Evolutionary conservation across 148 eudicot genomes (phyloP), one percentile per base, ranked within the genome.

Genomic region (Arbutus unedo): DNA sequence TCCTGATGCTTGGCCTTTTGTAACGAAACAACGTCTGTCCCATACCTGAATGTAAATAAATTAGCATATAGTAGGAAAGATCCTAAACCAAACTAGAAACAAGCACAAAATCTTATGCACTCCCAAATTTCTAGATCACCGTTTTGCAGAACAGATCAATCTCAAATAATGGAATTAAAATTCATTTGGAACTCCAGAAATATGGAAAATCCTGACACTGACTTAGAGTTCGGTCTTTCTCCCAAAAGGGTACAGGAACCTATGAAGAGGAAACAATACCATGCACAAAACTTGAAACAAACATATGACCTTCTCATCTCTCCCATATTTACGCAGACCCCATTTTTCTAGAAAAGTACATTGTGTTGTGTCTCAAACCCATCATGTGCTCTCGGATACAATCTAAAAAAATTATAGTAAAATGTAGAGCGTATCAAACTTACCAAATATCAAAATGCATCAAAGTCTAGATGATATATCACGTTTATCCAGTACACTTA

Each of bases 11-110:
- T 89, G 84, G 23, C 90, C 93, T 59, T 57, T 91, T 44, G 88
- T 41, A 70, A 51, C 87, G 49, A 93, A 87, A 83, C 98, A 95
- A 70, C 98, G 98, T 84, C 98, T 92, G 83, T 96, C 98, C 98
- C 98, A 96, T 50, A 96, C 98, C 98, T 96, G 86, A 74, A 83
- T 72, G 81, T 8, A n/a, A 75, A n/a, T 8, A 31, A 16, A 50
- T 54, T 85, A 81, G 48, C 55, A 59, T 60, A 31, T 18, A 11
- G 62, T 4, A 4, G 43, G 45, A 38, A 82, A 50, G 67, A 31
- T 25, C 23, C 10, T 43, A 51, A 49, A 49, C 44, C 62, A 47
- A 9, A 15, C 21, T 13, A 5, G 31, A 47, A 73, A 25, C 25
- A 57, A 53, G 48, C 25, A 73, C 8, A 41, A 73, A 68, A 68